Evolutionary conservation across 2,329 filamentous ascomycete species (phyloP).

Genomic region (Aspergillus hiratsukae): DNA sequence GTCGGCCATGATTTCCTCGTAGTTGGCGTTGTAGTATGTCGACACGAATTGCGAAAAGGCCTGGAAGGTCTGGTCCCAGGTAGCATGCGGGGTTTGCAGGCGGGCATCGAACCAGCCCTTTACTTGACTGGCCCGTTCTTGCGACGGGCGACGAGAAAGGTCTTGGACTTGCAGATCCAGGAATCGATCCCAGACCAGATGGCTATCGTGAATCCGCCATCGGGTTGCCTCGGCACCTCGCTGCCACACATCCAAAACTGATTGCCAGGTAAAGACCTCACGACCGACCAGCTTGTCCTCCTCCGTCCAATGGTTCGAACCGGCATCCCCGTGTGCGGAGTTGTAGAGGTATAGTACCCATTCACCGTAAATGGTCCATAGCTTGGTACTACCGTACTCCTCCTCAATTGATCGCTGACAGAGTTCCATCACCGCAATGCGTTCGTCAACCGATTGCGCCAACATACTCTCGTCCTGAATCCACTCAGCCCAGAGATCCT

Average conservation of each 20-base stretch:
- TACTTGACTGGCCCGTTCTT: slow-evolving; percentile 47
- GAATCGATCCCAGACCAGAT: slow-evolving; percentile 59
- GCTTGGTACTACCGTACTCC: slow-evolving; percentile 56
- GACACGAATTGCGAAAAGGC: slow-evolving; percentile 58
- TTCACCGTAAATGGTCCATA: slow-evolving; percentile 61
- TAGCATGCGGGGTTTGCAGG: slow-evolving; percentile 54
- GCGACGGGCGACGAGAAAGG: slow-evolving; percentile 43
- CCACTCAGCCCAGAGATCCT: slow-evolving; percentile 60
- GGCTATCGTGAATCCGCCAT: slow-evolving; percentile 58
- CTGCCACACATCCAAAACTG: slow-evolving; percentile 53
- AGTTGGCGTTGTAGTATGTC: slow-evolving; percentile 49
- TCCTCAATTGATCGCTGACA: slow-evolving; percentile 57
- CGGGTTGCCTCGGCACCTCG: slow-evolving; percentile 54
- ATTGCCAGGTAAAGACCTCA: slow-evolving; percentile 56
- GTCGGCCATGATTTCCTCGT: slow-evolving; percentile 56
- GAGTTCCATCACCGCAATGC: slow-evolving; percentile 55
- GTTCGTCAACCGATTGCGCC: slow-evolving; percentile 53
- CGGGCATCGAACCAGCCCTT: slow-evolving; percentile 51
- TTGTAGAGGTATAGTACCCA: slow-evolving; percentile 56
- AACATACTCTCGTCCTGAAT: slow-evolving; percentile 59
- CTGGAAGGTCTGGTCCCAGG: slow-evolving; percentile 57
- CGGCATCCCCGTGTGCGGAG: slow-evolving; percentile 43
- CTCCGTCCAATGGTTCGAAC: slow-evolving; percentile 44
- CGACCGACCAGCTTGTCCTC: slow-evolving; percentile 55
- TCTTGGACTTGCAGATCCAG: slow-evolving; percentile 53